Base-by-base conservation (phyloP, 495 filamentous ascomycete species). In the Cercophora scortea region DNA sequence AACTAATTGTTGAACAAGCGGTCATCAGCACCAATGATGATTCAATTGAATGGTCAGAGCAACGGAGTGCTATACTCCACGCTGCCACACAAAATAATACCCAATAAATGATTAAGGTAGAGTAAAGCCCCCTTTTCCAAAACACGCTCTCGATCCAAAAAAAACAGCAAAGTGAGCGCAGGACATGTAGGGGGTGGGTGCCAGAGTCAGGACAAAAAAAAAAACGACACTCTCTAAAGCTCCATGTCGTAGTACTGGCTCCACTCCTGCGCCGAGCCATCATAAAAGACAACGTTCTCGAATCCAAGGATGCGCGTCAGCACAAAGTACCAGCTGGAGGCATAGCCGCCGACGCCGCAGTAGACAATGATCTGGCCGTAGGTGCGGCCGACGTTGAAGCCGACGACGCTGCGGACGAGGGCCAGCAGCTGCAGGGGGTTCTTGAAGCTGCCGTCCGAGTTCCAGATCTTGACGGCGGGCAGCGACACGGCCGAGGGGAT, bases 381-480 rank as follows among this genome's bases (percentile, higher is more conserved):
- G 44, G 47, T 54, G 39, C 58, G 51, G 35, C 49, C 48, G 10
- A 53, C 58, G n/a, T 41, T 49, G 16, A 52, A 52, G 18, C 58
- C 58, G n/a, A 61, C 53, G 0, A 16, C 39, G 3, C 43, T 35
- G 8, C 58, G 47, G 33, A 57, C n/a, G 42, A 45, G 50, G 16
- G 54, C 54, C 38, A 61, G 54, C 10, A 61, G 51, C 50, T 57
- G 47, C 2, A 57, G 49, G 9, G 51, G 48, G 58, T 41, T 54
- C 58, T 61, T 61, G 47, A 47, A 61, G 58, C 58, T 61, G 38
- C 58, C 58, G 32, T 61, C 58, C 16, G 47, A 34, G 47, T 61
- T 61, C 58, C 58, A 61, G 39, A 61, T 39, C 10, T 57, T 33
- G 47, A 50, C 40, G 34, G 54, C 54, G 13, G 58, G 58, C 32